phyloP scores from a whole-genome alignment of 148 eudicot genomes.

The Camellia japonica region DNA sequence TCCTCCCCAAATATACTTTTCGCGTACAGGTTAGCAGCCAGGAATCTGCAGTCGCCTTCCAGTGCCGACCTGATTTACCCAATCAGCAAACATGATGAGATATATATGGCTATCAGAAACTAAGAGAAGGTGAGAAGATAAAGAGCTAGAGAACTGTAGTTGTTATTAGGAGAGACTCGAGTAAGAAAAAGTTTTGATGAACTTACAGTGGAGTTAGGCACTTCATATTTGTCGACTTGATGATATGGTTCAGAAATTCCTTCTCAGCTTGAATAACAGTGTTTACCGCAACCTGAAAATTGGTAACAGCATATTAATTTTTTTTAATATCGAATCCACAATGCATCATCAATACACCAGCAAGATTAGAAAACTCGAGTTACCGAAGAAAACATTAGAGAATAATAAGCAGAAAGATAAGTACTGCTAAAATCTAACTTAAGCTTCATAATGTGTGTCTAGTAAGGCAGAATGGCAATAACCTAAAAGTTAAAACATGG shows the following conservation, averaged over 20 bases:
- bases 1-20: slow-evolving; percentile 95
- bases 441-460: not conserved
- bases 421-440: not conserved
- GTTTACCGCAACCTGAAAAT: slow-evolving; percentile 73
- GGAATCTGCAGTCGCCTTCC: slow-evolving; percentile 92
- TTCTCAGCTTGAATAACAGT: slow-evolving; percentile 76
- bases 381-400: not conserved
- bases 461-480: not conserved
- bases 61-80: slow-evolving; percentile 61
- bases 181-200: not conserved
- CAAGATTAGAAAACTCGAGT: not conserved
- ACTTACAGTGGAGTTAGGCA: slow-evolving; percentile 83
- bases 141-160: not conserved
- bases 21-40: slow-evolving; percentile 91
- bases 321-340: not conserved
- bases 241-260: slow-evolving; percentile 79
- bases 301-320: not conserved
- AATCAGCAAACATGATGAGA: slow-evolving; percentile 9
- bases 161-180: not conserved
- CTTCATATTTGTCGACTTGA: slow-evolving; percentile 90
- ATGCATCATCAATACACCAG: not conserved
- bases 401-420: not conserved
- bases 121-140: not conserved
- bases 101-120: not conserved
- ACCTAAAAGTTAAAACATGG: no score